Evolutionary conservation across 208 protist genomes (phyloP), one percentile per base, ranked within the genome.

Genomic region (Acanthamoeba royreba): DNA sequence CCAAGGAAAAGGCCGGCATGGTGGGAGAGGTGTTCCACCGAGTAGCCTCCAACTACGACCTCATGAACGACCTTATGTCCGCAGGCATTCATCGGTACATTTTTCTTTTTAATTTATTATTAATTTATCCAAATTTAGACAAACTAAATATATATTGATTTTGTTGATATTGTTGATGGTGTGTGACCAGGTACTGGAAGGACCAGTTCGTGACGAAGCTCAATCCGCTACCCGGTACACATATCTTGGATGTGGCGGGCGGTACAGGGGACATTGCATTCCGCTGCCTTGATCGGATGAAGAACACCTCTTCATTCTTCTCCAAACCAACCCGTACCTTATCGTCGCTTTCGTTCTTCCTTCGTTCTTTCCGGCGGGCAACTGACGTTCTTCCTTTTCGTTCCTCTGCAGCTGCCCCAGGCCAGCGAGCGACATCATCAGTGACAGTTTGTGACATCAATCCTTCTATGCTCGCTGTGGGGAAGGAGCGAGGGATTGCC

Each of bases 31-130:
- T 99, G 1, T 99, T 99, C 92, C 96, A 98, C 91, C 97, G 92
- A 31, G 98, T 99, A 0, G 98, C 98, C 2, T 95, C 94, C 74
- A 98, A 98, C 63, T 99, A 99, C 93, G 98, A 99, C 94, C 93
- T 99, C 69, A 99, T 99, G 98, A 99, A 99, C 94, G 98, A 99
- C 95, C 93, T 99, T 22, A 98, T 99, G 93, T 98, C 97, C 35
- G 83, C 98, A 9, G 98, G 98, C 40, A 89, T 99, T 66, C 98
- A 99, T 93, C 96, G 98, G n/a, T 35, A 38, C 63, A n/a, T n/a
- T n/a, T n/a, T n/a, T n/a, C 33, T 85, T 85, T 52, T 79, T 79
- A 79, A 22, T 79, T 43, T 79, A 9, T 17, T 79, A 17, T 17
- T 17, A 9, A 35, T 79, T 79, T 31, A 22, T 79, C 25, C 9